These are phyloP conservation scores for Drechmeria coniospora DNA, from an alignment of 2,329 filamentous ascomycete species.

Conservation along the genomic window DNA sequence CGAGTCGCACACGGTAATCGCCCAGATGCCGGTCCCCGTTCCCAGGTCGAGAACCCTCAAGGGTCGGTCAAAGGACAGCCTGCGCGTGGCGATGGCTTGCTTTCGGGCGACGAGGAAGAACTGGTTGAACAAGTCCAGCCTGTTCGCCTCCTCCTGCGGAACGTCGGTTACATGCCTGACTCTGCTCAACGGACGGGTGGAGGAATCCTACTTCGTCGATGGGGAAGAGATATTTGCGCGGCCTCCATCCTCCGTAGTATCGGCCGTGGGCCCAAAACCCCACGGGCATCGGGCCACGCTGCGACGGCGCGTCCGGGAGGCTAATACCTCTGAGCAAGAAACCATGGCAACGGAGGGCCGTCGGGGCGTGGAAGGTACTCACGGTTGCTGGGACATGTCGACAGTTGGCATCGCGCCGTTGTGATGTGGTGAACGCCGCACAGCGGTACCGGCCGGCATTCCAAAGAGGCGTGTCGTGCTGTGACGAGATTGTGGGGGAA, in stretches of 20 bases:
- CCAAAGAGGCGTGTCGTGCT: too few species aligned
- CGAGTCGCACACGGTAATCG: constrained; percentile 64
- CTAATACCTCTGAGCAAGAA: too few species aligned
- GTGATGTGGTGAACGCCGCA: too few species aligned
- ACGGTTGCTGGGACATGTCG: constrained; percentile 2
- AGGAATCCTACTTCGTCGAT: constrained; percentile 50
- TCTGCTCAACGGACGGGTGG: neutral
- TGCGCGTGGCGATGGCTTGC: constrained; percentile 13
- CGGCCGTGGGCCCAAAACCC: constrained; percentile 47
- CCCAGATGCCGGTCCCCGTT: constrained; percentile 84
- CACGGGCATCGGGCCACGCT: constrained; percentile 3
- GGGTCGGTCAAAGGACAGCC: constrained; percentile 5
- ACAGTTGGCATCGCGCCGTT: neutral
- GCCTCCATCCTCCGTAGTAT: constrained; percentile 51
- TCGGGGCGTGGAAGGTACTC: too few species aligned
- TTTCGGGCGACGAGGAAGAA: constrained; percentile 52
- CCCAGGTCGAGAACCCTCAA: constrained; percentile 50
- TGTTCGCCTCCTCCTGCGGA: constrained; percentile 51
- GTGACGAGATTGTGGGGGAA: too few species aligned
- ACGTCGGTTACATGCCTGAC: constrained; percentile 6
- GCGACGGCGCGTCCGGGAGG: neutral
- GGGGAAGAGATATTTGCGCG: constrained; percentile 59
- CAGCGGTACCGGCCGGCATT: too few species aligned
- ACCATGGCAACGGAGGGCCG: too few species aligned
- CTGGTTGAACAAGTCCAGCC: constrained; percentile 71